Percentiles rank a stretch among this genome's conserved stretches.
Conservation (phyloP, 768 basidiomycete species). For the Mycena capillaripes region DNA sequence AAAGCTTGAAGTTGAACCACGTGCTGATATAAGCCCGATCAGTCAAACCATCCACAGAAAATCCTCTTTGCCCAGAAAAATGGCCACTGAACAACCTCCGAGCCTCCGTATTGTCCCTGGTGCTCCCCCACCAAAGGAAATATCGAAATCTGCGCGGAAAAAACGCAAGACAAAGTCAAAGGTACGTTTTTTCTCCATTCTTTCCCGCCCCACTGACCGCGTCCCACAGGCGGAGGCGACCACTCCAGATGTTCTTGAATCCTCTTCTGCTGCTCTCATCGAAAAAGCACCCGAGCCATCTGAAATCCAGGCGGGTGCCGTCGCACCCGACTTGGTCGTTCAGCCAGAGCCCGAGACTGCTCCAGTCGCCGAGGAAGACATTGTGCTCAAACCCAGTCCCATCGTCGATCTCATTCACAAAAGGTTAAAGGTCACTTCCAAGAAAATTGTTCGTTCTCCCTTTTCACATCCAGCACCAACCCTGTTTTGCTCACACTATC, state of each 20-base stretch:
- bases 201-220: conserved; percentile 43
- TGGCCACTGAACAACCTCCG: conserved; percentile 41
- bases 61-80: too few species aligned
- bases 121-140: conserved; percentile 73
- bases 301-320: conserved; percentile 62
- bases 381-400: conserved; percentile 69
- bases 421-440: conserved; percentile 80
- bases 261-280: conserved; percentile 57
- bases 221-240: conserved; percentile 61
- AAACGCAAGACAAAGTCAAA: conserved; percentile 71
- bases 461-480: neutral
- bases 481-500: neutral
- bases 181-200: conserved; percentile 15
- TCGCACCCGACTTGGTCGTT: conserved; percentile 62
- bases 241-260: conserved; percentile 58
- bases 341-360: conserved; percentile 57
- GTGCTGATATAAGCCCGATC: too few species aligned
- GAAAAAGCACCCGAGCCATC: conserved; percentile 65
- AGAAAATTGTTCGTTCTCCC: conserved; percentile 81
- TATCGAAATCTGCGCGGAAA: conserved; percentile 80
- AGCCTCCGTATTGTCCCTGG: conserved; percentile 78
- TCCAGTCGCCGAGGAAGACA: conserved; percentile 61
- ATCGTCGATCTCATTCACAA: conserved; percentile 86
- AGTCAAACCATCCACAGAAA: neutral
- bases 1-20: too few species aligned